Evolutionary conservation across 2,329 filamentous ascomycete genomes (phyloP).

Genomic region (Diplodia seriata): DNA sequence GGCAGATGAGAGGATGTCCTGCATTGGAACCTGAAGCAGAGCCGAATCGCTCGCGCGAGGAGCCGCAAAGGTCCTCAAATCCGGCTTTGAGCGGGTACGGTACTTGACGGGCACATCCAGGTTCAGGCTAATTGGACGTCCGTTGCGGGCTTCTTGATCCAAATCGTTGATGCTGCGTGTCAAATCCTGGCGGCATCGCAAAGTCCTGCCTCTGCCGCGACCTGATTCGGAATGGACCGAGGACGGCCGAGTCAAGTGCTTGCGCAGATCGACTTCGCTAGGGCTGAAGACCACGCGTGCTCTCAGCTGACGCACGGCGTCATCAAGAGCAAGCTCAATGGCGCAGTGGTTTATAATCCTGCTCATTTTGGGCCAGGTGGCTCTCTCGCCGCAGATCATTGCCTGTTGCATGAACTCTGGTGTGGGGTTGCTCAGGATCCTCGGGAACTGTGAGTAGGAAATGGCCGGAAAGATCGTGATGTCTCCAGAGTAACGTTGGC

Average conservation of each 20-base stretch:
- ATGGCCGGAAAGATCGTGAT: constrained; percentile 92
- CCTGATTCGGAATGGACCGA: constrained; percentile 30
- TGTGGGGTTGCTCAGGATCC: constrained; percentile 83
- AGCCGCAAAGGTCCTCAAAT: background rate
- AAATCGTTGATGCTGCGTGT: constrained; percentile 28
- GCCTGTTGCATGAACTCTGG: constrained; percentile 84
- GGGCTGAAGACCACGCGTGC: constrained; percentile 73
- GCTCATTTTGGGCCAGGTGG: constrained; percentile 90
- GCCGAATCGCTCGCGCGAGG: constrained; percentile 27
- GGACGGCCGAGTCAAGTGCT: constrained; percentile 39
- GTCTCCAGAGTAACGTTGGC: constrained; percentile 91
- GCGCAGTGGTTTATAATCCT: constrained; percentile 86
- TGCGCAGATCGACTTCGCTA: constrained; percentile 59
- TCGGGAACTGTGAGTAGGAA: constrained; percentile 73
- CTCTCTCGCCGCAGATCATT: constrained; percentile 78
- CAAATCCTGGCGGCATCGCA: constrained; percentile 6
- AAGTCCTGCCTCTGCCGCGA: constrained; percentile 21
- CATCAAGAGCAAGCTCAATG: constrained; percentile 84
- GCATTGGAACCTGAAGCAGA: constrained; percentile 22
- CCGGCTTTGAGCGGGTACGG: background rate
- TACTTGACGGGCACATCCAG: constrained; percentile 15
- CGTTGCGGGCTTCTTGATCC: constrained; percentile 6
- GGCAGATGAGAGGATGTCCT: constrained; percentile 32
- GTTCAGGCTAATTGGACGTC: constrained; percentile 19
- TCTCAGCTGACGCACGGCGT: constrained; percentile 72